These are phyloP conservation scores for Narthecium ossifragum DNA, from an alignment of 106 monocot species.

Conservation along the genomic window DNA sequence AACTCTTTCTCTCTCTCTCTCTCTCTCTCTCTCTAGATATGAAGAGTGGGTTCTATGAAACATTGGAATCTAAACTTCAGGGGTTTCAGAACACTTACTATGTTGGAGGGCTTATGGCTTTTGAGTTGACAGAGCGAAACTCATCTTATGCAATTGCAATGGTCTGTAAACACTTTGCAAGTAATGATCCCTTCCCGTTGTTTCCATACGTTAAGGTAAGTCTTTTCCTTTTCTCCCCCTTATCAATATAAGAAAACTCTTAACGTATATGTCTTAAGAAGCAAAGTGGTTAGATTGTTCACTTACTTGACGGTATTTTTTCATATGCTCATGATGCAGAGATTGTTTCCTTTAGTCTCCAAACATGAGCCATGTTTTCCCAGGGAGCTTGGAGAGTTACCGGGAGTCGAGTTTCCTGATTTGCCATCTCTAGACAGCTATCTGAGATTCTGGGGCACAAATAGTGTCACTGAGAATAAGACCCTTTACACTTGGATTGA, in stretches of 20 bases:
- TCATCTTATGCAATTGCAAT: constrained; percentile 36
- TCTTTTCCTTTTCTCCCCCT: not conserved
- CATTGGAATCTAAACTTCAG: constrained; percentile 44
- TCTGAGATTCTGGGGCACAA: constrained; percentile 40
- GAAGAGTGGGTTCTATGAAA: constrained; percentile 40
- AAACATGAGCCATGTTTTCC: constrained; percentile 5
- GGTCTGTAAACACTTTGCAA: constrained; percentile 44
- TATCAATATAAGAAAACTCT: too few species aligned
- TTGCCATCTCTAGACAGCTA: constrained; percentile 40
- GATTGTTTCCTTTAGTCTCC: constrained; percentile 31
- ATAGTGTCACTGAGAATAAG: constrained; percentile 18
- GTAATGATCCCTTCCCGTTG: constrained; percentile 6
- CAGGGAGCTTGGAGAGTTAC: constrained; percentile 32
- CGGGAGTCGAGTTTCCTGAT: constrained; percentile 34
- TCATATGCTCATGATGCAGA: constrained; percentile 22
- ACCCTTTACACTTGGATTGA: constrained; percentile 44
- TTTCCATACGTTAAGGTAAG: constrained; percentile 50
- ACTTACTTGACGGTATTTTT: too few species aligned
- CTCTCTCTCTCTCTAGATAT: constrained; percentile 33
- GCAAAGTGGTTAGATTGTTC: too few species aligned
- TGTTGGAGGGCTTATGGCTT: constrained; percentile 49
- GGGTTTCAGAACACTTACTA: constrained; percentile 51
- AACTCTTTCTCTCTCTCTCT: too few species aligned
- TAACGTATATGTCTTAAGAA: too few species aligned
- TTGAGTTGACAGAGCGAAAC: constrained; percentile 50